Evolutionary conservation across 2,329 filamentous ascomycete species (phyloP), one percentile per base, ranked within the genome.

Genomic region (Leptographium flavum): DNA sequence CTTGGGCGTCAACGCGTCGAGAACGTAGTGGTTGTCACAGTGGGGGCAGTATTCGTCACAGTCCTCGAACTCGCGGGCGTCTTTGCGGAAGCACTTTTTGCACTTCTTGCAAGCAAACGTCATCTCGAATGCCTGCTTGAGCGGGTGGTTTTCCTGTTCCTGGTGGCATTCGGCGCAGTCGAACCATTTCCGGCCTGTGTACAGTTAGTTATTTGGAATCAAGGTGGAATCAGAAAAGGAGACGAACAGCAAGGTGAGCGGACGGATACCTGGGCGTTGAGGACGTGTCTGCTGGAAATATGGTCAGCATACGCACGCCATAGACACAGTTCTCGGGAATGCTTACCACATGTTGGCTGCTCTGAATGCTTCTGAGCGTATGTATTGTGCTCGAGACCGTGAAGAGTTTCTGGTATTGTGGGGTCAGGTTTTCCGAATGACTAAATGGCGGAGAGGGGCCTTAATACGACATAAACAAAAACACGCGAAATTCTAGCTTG

Each of bases 11-110:
- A 83, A 65, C 43, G 92, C 93, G 5, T 96, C 88, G 52, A 98
- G 71, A 33, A 98, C 83, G 59, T 88, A 98, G 65, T 98, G 93
- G 67, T 98, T 98, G 61, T 98, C 92, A 70, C 92, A 98, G 68
- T 95, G 86, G 21, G 92, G 93, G 70, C 92, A 98, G 72, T 94
- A 98, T 63, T 98, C 93, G 67, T 98, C 92, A 60, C 85, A 82
- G 55, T 98, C 92, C 55, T 98, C 92, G 56, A 94, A 95, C 61
- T 94, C 85, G 52, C 77, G 69, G 39, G 83, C 83, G 57, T 98
- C 86, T 62, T 96, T 98, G 54, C 92, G 83, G 71, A 98, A 98
- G 64, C 82, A 88, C 67, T 98, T 98, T 55, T 83, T 88, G 79
- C 92, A 98, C 69, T 98, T 98, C 58, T 98, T 98, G 76, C 92